Evolutionary conservation across 805 yeast genomes (phyloP), one percentile per base, ranked within the genome.

Genomic region (Candida michaelii): DNA sequence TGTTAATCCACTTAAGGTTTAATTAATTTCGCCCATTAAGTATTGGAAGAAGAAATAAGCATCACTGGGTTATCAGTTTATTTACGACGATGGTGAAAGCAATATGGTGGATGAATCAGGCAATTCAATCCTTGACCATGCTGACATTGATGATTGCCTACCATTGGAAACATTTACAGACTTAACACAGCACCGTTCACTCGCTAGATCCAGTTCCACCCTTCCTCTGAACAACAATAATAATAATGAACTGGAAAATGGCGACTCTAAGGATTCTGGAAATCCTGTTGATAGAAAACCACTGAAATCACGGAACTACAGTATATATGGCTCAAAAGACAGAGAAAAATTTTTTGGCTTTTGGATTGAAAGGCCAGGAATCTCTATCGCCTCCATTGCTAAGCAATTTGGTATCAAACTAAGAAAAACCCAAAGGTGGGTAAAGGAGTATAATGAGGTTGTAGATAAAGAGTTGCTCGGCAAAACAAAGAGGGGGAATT

Each of bases 361-460:
- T 17, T 40, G 38, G 39, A 29, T 27, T 23, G 39, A 40, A 40
- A 34, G 15, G 30, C 38, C 30, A 35, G 38, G 30, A 14, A 8
- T 18, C 14, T 35, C 36, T n/a, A 40, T 43, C 15, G 30, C 48
- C 15, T 25, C 42, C 11, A 38, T 38, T 6, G 42, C 48, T 5
- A 33, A 24, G 17, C n/a, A 9, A 30, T 30, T 40, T 15, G 45
- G 48, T 15, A 41, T 41, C 24, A 25, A 29, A 16, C 31, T 36
- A 10, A 34, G 49, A 21, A 40, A 16, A 15, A 42, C 44, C 12
- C 44, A 45, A 36, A 45, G 39, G 30, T 45, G 49, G 49, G 46
- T 45, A 7, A 43, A 25, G 30, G 42, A 43, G 23, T 46, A 21
- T 36, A 46, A 43, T 18, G 44, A 46, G 19, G 24, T 29, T 5